Conservation (phyloP, 768 basidiomycete genomes). For the Hydnomerulius pinastri region DNA sequence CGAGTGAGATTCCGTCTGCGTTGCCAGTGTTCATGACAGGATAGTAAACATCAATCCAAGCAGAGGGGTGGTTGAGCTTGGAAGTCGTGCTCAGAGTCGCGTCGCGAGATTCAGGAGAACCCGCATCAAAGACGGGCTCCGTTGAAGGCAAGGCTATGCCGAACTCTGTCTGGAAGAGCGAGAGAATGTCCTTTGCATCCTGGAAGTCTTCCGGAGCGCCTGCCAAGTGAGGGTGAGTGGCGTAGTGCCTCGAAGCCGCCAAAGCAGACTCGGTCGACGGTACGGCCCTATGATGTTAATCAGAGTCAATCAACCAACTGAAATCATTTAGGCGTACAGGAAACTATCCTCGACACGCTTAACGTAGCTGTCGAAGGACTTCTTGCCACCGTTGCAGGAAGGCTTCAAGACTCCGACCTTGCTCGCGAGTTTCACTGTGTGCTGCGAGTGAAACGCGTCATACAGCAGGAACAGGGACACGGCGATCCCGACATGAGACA, state of each 20-base stretch:
- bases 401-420: conserved; percentile 10
- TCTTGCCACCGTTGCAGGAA: conserved; percentile 3
- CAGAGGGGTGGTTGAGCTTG: conserved; percentile 50
- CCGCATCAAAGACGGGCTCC: conserved; percentile 68
- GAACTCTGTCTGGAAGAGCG: conserved; percentile 68
- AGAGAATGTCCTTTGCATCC: conserved; percentile 67
- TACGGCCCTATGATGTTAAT: conserved; percentile 42
- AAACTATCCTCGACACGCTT: conserved; percentile 31
- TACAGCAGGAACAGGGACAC: conserved; percentile 15
- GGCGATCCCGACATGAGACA: conserved; percentile 6
- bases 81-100: conserved; percentile 61
- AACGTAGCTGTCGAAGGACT: conserved; percentile 15
- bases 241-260: conserved; percentile 56
- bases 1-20: conserved; percentile 65
- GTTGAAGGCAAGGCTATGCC: conserved; percentile 43
- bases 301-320: neutral
- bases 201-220: conserved; percentile 61
- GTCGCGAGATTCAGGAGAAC: conserved; percentile 63
- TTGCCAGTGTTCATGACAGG: conserved; percentile 74
- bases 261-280: conserved; percentile 61
- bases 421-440: neutral
- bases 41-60: conserved; percentile 89
- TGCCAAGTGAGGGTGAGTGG: conserved; percentile 72
- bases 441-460: neutral
- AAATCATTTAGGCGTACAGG: conserved; percentile 31